These are phyloP conservation scores for Oryza australiensis DNA, from an alignment of 176 grass and related monocot species.

Conservation along the genomic window DNA sequence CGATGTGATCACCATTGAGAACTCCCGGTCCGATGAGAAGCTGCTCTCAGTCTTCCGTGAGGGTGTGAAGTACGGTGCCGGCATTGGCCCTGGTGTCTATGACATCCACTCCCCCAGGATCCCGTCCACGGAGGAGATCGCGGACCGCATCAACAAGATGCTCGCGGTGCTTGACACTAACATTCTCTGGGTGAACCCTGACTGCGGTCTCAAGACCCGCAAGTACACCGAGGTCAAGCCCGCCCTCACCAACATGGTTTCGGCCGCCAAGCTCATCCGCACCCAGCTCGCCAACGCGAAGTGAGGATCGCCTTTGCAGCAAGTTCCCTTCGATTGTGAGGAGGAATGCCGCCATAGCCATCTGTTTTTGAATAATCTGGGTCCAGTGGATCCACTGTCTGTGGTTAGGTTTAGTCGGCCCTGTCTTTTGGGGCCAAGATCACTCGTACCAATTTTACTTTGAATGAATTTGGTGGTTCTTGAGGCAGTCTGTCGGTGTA, in stretches of 20 bases:
- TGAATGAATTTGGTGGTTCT: conserved; percentile 30
- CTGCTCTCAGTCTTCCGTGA: conserved; percentile 87
- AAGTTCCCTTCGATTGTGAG: conserved; percentile 22
- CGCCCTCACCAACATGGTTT: conserved; percentile 82
- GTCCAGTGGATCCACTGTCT: background rate
- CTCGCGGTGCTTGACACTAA: conserved; percentile 91
- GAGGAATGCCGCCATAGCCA: conserved; percentile 27
- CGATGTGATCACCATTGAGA: conserved; percentile 97
- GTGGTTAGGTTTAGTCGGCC: conserved; percentile 28
- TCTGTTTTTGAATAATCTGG: conserved; percentile 50
- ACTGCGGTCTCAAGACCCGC: conserved; percentile 94
- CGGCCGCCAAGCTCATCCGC: conserved; percentile 72
- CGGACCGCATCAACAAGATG: conserved; percentile 88
- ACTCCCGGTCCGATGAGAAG: conserved; percentile 88
- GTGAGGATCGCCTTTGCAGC: conserved; percentile 30
- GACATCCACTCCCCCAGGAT: conserved; percentile 98
- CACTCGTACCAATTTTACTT: background rate
- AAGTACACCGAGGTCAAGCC: conserved; percentile 87
- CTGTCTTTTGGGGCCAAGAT: conserved; percentile 15
- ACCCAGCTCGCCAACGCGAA: conserved; percentile 62
- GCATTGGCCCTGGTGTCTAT: conserved; percentile 86
- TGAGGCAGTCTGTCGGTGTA: conserved; percentile 32
- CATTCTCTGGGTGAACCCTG: conserved; percentile 94
- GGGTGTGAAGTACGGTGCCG: conserved; percentile 73
- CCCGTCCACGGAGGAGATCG: conserved; percentile 74